These are phyloP conservation scores for Fusarium xyrophilum DNA, from an alignment of 2,329 filamentous ascomycete species.

Conservation along the genomic window DNA sequence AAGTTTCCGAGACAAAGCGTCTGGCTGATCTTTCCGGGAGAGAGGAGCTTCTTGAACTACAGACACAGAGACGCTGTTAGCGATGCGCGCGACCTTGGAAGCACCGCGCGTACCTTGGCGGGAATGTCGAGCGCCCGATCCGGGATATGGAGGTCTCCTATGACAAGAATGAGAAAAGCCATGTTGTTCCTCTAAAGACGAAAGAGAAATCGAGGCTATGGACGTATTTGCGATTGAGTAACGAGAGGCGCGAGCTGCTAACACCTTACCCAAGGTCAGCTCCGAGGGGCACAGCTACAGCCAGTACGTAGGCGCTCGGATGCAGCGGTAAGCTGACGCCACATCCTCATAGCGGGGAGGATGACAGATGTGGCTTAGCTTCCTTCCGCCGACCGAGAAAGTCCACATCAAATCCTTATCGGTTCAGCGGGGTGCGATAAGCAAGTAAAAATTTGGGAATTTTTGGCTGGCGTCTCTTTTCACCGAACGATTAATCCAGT, in stretches of 20 bases:
- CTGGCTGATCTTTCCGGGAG: conserved; percentile 83
- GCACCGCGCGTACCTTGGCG: conserved; percentile 69
- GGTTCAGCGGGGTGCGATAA: conserved; percentile 42
- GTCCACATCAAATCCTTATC: conserved; percentile 35
- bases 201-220: conserved; percentile 34
- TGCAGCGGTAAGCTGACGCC: conserved; percentile 41
- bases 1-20: conserved; percentile 82
- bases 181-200: conserved; percentile 59
- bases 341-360: conserved; percentile 36
- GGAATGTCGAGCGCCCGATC: conserved; percentile 91
- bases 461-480: conserved; percentile 37
- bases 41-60: conserved; percentile 85
- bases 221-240: conserved; percentile 31
- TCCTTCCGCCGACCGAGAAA: neutral
- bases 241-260: conserved; percentile 36
- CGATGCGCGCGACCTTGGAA: conserved; percentile 27
- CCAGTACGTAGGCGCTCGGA: conserved; percentile 39
- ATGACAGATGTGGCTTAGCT: conserved; percentile 22
- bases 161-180: conserved; percentile 88
- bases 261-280: conserved; percentile 37
- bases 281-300: conserved; percentile 40
- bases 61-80: conserved; percentile 31
- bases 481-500: conserved; percentile 40
- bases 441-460: conserved; percentile 43
- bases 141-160: conserved; percentile 93